Percentiles rank a stretch among this genome's conserved stretches.
These are phyloP conservation scores for Trifolium pratense DNA, from an alignment of 306 rosid species.

Conservation along the genomic window DNA sequence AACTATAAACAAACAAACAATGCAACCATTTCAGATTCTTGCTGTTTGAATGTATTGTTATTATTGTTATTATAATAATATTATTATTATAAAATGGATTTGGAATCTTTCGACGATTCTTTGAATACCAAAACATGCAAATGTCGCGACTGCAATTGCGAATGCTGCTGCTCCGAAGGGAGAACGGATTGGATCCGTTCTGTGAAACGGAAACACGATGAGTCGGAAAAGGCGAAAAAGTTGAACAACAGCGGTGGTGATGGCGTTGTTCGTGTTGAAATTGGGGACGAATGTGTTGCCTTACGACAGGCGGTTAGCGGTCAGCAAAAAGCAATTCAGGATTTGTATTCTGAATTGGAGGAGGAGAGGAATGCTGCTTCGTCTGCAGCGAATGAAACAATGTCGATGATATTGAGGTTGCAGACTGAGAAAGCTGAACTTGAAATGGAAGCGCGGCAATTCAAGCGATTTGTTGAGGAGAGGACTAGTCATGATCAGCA, in stretches of 20 bases:
- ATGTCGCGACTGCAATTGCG: conserved; percentile 60
- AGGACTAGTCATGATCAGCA: conserved; percentile 77
- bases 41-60: conserved; percentile 34
- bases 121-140: conserved; percentile 49
- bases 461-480: conserved; percentile 86
- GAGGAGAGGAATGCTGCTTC: conserved; percentile 97
- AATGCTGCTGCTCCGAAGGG: conserved; percentile 60
- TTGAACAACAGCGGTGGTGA: conserved; percentile 27
- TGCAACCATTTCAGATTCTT: conserved; percentile 16
- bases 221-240: conserved; percentile 44
- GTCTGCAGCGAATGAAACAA: conserved; percentile 90
- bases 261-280: conserved; percentile 62
- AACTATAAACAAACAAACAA: background rate
- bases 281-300: conserved; percentile 70
- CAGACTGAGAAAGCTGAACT: conserved; percentile 97
- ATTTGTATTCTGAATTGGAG: conserved; percentile 76
- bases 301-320: conserved; percentile 69
- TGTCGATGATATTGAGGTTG: conserved; percentile 96
- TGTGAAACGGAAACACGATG: conserved; percentile 63
- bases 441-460: conserved; percentile 95
- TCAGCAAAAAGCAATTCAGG: conserved; percentile 72
- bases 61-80: background rate
- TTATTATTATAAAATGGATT: conserved; percentile 60
- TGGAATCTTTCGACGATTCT: conserved; percentile 51
- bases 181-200: conserved; percentile 60